Conservation (phyloP, 306 rosid genomes). For the Lupinus albus region DNA sequence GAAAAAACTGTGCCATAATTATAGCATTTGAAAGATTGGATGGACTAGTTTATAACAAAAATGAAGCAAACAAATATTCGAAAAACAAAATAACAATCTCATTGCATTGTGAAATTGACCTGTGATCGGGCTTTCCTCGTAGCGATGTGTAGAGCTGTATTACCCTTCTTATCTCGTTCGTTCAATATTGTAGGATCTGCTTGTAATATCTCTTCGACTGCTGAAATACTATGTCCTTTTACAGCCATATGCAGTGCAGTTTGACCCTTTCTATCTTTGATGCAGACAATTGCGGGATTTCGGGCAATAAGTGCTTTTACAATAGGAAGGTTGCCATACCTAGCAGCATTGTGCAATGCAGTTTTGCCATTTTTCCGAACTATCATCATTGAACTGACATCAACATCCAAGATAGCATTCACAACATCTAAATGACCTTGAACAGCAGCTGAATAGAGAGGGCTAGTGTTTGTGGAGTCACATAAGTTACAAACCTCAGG, state of each 20-base stretch:
- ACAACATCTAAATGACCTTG: slow-evolving; percentile 80
- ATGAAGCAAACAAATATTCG: slow-evolving; percentile 22
- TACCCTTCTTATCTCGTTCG: slow-evolving; percentile 86
- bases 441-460: slow-evolving; percentile 83
- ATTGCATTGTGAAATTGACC: slow-evolving; percentile 49
- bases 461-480: slow-evolving; percentile 77
- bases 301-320: slow-evolving; percentile 64
- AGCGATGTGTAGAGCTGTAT: slow-evolving; percentile 89
- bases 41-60: slow-evolving; percentile 30
- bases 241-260: slow-evolving; percentile 98
- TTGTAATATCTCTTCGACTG: slow-evolving; percentile 72
- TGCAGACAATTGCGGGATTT: slow-evolving; percentile 61
- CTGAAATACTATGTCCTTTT: slow-evolving; percentile 65
- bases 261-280: slow-evolving; percentile 91
- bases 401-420: slow-evolving; percentile 77
- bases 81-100: background rate
- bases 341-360: slow-evolving; percentile 78
- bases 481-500: slow-evolving; percentile 75
- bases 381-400: slow-evolving; percentile 61
- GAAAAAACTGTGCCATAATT: slow-evolving; percentile 9
- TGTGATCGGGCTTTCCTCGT: slow-evolving; percentile 84
- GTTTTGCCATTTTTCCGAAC: slow-evolving; percentile 95
- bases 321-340: slow-evolving; percentile 69
- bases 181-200: slow-evolving; percentile 63
- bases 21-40: slow-evolving; percentile 23